Evolutionary conservation across 2,329 filamentous ascomycete species (phyloP).

Genomic region (Xylaria sp.): DNA sequence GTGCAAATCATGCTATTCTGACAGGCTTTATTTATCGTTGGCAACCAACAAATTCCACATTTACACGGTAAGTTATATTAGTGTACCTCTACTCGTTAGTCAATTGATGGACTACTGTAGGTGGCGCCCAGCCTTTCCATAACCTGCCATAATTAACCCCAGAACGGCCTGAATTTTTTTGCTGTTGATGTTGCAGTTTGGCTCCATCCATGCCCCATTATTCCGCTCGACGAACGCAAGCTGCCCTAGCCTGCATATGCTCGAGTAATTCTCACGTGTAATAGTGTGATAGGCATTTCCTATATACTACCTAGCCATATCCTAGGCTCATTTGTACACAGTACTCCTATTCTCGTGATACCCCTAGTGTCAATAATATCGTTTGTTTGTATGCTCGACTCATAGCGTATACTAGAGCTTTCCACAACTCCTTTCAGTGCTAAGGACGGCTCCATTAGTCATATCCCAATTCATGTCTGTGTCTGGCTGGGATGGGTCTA

Average conservation of each 20-base stretch:
- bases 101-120: slow-evolving; percentile 38
- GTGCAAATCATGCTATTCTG: slow-evolving; percentile 23
- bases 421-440: slow-evolving; percentile 26
- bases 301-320: slow-evolving; percentile 28
- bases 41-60: slow-evolving; percentile 30
- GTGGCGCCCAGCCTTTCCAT: slow-evolving; percentile 44
- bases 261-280: slow-evolving; percentile 36
- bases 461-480: slow-evolving; percentile 33
- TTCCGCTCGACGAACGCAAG: slow-evolving; percentile 31
- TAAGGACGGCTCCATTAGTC: slow-evolving; percentile 37
- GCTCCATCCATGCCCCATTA: slow-evolving; percentile 27
- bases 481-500: slow-evolving; percentile 38
- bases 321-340: slow-evolving; percentile 22
- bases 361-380: slow-evolving; percentile 18
- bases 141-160: slow-evolving; percentile 42
- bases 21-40: slow-evolving; percentile 25
- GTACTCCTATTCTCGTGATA: slow-evolving; percentile 24
- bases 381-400: slow-evolving; percentile 18
- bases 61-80: slow-evolving; percentile 35
- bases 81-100: slow-evolving; percentile 40
- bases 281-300: slow-evolving; percentile 38
- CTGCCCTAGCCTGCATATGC: slow-evolving; percentile 34
- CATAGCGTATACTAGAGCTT: slow-evolving; percentile 6
- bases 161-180: slow-evolving; percentile 42
- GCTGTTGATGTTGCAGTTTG: slow-evolving; percentile 26